These are phyloP conservation scores for Acanthamoeba polyphaga DNA, from an alignment of 208 protist genomes.

Conservation along the genomic window DNA sequence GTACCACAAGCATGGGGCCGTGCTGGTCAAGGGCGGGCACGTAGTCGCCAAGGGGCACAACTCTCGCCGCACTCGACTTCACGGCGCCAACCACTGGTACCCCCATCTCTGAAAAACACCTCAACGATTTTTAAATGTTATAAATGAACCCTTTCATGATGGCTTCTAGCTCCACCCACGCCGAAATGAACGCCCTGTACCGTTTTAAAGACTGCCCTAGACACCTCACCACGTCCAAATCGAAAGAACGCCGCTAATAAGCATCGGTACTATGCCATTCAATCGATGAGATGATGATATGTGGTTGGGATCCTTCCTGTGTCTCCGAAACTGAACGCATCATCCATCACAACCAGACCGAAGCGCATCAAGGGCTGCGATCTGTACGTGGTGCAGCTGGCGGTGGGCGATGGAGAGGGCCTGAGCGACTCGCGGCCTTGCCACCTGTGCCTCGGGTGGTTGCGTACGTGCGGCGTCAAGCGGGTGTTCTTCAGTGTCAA, in stretches of 20 bases:
- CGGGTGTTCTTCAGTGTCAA: conserved; percentile 29
- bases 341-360: background rate
- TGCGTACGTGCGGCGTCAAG: background rate
- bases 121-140: too few relatives aligned
- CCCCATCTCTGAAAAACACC: background rate
- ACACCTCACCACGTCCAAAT: background rate
- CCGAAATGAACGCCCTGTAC: conserved; percentile 46
- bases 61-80: conserved; percentile 5
- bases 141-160: background rate
- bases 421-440: background rate
- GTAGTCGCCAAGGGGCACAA: conserved; percentile 19
- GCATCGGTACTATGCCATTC: background rate
- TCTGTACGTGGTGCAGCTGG: conserved; percentile 2
- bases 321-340: background rate
- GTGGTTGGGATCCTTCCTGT: too few relatives aligned
- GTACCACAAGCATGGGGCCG: background rate
- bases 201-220: background rate
- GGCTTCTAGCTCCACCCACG: background rate
- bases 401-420: background rate
- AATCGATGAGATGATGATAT: too few relatives aligned
- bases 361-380: conserved; percentile 4
- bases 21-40: background rate
- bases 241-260: background rate
- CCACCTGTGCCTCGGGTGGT: conserved; percentile 15
- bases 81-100: background rate